Base-by-base conservation (phyloP, 2,329 filamentous ascomycete genomes). In the Curvularia spicifera region DNA sequence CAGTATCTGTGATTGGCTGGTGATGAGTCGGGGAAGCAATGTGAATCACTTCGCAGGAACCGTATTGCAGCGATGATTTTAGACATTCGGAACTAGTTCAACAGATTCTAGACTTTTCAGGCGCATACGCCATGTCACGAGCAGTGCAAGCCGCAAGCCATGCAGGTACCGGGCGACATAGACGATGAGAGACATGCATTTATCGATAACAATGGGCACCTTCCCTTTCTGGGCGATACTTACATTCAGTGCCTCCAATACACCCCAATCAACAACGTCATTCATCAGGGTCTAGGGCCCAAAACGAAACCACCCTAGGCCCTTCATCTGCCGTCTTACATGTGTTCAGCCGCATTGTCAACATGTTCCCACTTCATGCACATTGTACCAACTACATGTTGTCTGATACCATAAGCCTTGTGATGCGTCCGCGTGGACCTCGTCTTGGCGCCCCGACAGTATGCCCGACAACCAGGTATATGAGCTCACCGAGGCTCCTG, bases 361-460 rank as follows among this genome's bases (percentile, higher is more conserved):
- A 51, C 10, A 43, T 37, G 29, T 13, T 46, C 24, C 50, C 44
- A 24, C 24, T 47, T 33, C 15, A 39, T 46, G 40, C 35, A n/a
- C 42, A 28, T 24, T 0, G 9, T 42, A 37, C 7, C 42, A 3
- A 40, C 26, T 20, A 2, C 20, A 54, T 46, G 51, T 58, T 51
- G 50, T 39, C 31, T 24, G 57, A 45, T 20, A 51, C 44, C 40
- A 42, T 33, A 37, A 54, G 53, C 45, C 61, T 37, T 53, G 61
- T 60, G 56, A 57, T 57, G 57, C 48, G 35, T 52, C 42, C 45
- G 45, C 50, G 51, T 55, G 53, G 35, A 31, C 50, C 46, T 49
- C 42, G 31, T 53, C 63, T 66, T 64, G 61, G 61, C 63, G 28
- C 29, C 47, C 26, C 52, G 55, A 49, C 49, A 55, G 20, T 35